phyloP scores from a whole-genome alignment of 2,329 filamentous ascomycete genomes.

The Metarhizium guizhouense region DNA sequence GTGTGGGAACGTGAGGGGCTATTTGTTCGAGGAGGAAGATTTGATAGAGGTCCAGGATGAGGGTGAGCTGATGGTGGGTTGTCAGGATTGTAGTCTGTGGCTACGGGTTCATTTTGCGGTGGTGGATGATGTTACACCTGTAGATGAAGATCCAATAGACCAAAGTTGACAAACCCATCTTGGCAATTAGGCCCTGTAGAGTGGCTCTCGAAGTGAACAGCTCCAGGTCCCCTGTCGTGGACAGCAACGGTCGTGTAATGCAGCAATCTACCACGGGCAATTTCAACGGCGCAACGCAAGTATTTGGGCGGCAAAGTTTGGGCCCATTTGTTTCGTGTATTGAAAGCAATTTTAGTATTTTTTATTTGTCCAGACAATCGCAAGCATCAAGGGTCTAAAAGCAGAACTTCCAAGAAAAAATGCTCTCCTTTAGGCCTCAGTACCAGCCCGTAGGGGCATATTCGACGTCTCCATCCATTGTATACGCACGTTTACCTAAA shows the following conservation, averaged over 20 bases:
- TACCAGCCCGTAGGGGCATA: constrained; percentile 28
- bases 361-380: constrained; percentile 48
- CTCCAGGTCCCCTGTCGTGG: not conserved
- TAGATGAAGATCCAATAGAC: constrained; percentile 9
- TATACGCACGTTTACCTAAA: constrained; percentile 36
- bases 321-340: constrained; percentile 3
- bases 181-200: not conserved
- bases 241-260: too few relatives aligned
- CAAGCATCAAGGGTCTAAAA: constrained; percentile 46
- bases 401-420: constrained; percentile 38
- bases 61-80: constrained; percentile 55
- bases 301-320: not conserved
- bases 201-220: not conserved
- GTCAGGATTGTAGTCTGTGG: constrained; percentile 59
- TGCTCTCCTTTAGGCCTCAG: constrained; percentile 35
- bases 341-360: constrained; percentile 40
- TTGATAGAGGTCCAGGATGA: constrained; percentile 49
- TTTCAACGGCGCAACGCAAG: not conserved
- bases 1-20: constrained; percentile 55
- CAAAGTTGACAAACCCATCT: constrained; percentile 13
- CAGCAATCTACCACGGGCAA: too few relatives aligned
- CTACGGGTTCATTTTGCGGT: constrained; percentile 55
- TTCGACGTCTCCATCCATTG: constrained; percentile 25
- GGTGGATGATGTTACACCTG: constrained; percentile 26
- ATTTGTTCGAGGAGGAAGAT: constrained; percentile 48